phyloP scores from a whole-genome alignment of 1,284 basidiomycete species.

The Phylloboletellus chloephorus region DNA sequence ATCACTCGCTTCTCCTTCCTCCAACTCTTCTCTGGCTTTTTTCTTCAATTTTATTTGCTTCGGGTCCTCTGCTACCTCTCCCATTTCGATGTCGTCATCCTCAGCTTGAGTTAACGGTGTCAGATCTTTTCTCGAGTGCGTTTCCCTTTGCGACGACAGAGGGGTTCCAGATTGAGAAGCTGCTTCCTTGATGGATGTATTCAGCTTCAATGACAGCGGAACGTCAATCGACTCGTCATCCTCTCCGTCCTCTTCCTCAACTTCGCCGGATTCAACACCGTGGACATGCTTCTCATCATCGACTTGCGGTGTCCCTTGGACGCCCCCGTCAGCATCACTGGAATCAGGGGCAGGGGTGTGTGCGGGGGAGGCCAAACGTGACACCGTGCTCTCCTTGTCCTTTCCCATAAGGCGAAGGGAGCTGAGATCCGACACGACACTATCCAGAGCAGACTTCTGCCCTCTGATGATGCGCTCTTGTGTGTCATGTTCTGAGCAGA shows the following conservation, averaged over 20 bases:
- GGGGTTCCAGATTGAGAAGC: conserved; percentile 30
- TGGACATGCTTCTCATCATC: conserved; percentile 41
- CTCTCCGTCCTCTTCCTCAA: conserved; percentile 36
- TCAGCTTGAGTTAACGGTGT: conserved; percentile 23
- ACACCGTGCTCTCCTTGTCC: conserved; percentile 44
- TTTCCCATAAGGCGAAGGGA: conserved; percentile 62
- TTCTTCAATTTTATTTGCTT: conserved; percentile 45
- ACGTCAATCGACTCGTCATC: conserved; percentile 35
- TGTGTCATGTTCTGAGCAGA: conserved; percentile 65
- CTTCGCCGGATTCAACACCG: conserved; percentile 32
- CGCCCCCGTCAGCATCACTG: conserved; percentile 23
- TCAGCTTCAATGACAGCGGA: conserved; percentile 32
- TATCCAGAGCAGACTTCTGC: conserved; percentile 63
- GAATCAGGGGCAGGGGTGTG: conserved; percentile 48
- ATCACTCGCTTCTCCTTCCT: conserved; percentile 80
- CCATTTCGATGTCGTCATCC: conserved; percentile 76
- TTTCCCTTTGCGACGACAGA: conserved; percentile 28
- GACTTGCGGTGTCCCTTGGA: conserved; percentile 20
- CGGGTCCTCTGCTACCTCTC: conserved; percentile 71
- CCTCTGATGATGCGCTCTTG: conserved; percentile 60
- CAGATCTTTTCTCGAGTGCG: conserved; percentile 18
- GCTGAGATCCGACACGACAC: conserved; percentile 56
- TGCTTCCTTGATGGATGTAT: conserved; percentile 34
- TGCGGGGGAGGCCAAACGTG: conserved; percentile 38
- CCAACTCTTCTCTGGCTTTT: conserved; percentile 62